These are phyloP conservation scores for Xerocomus spinulosus DNA, from an alignment of 768 basidiomycete genomes.

Conservation along the genomic window DNA sequence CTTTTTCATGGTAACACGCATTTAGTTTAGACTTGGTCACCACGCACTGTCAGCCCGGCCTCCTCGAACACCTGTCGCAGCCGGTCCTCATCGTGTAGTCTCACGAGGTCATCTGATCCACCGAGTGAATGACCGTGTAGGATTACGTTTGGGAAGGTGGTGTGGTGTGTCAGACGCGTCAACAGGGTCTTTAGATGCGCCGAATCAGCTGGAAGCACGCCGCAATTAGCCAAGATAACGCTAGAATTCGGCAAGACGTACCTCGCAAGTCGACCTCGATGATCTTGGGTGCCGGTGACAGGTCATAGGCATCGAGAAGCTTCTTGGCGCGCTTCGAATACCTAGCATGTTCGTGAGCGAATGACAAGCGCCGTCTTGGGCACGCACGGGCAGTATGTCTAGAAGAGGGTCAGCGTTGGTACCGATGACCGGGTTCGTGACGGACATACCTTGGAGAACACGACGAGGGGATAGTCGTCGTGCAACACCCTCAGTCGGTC, in stretches of 20 bases:
- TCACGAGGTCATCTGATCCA: conserved; percentile 57
- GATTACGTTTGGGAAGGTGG: conserved; percentile 75
- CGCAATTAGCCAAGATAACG: not conserved
- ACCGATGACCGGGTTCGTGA: not conserved
- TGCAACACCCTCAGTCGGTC: conserved; percentile 40
- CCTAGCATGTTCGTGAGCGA: conserved; percentile 9
- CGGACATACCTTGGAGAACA: conserved; percentile 72
- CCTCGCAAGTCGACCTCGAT: conserved; percentile 75
- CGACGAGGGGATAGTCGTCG: conserved; percentile 56
- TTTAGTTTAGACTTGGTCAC: too few species aligned
- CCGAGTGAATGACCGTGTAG: conserved; percentile 60
- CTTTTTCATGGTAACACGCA: too few species aligned
- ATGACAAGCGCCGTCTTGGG: too few species aligned
- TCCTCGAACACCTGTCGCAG: conserved; percentile 45
- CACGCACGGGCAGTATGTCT: conserved; percentile 76
- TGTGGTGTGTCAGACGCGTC: conserved; percentile 56
- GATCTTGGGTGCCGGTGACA: conserved; percentile 60
- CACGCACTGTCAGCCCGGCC: conserved; percentile 41
- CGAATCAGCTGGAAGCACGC: conserved; percentile 46
- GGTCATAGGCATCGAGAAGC: conserved; percentile 56
- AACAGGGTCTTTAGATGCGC: conserved; percentile 61
- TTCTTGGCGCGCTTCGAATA: conserved; percentile 33
- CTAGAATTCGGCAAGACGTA: conserved; percentile 21
- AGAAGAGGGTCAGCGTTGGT: not conserved
- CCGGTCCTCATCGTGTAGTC: conserved; percentile 40